Base-by-base conservation (phyloP, 257 asterid species). In the Scutellaria baicalensis region DNA sequence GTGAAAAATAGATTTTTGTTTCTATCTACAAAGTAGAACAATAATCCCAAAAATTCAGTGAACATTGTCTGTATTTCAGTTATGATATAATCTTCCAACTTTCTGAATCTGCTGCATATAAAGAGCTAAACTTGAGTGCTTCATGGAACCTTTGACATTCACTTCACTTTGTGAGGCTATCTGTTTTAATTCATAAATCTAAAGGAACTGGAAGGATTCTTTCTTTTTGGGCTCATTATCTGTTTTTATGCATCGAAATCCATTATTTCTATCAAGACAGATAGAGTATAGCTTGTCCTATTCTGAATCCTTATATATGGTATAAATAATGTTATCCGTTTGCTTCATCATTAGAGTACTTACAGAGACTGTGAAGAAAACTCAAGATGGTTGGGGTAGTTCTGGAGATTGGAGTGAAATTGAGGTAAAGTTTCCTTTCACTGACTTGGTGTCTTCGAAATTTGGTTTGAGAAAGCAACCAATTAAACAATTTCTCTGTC, bases 351-450 rank as follows among this genome's bases (percentile, higher is more conserved):
- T 49, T 88, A 92, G 97, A 79, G 57, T 92, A 77, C 89, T 92
- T 35, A 92, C 95, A 0, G 95, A 88, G 78, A 79, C 95, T 36
- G 92, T 65, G 58, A 85, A 79, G 79, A 96, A 86, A 82, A 82
- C 95, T 77, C 97, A 83, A 71, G 84, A 66, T 64, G 83, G 80
- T 40, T 81, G 87, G 90, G 77, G 84, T 64, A 69, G 79, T 72
- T 82, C 90, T 16, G 83, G 83, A 77, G 92, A 90, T 82, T 92
- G 98, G 98, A 75, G 69, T 69, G 92, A 90, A 80, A 73, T 85
- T 35, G 95, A 92, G 96, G 98, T 92, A 77, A 70, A 40, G 56
- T 60, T 42, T 45, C 40, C 21, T 52, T 68, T 44, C 5, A 51
- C 11, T 66, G 16, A 38, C 20, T 42, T 4, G 5, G 9, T 66